Conservation (phyloP, 768 basidiomycete genomes). For the Hygrocybe punicea region DNA sequence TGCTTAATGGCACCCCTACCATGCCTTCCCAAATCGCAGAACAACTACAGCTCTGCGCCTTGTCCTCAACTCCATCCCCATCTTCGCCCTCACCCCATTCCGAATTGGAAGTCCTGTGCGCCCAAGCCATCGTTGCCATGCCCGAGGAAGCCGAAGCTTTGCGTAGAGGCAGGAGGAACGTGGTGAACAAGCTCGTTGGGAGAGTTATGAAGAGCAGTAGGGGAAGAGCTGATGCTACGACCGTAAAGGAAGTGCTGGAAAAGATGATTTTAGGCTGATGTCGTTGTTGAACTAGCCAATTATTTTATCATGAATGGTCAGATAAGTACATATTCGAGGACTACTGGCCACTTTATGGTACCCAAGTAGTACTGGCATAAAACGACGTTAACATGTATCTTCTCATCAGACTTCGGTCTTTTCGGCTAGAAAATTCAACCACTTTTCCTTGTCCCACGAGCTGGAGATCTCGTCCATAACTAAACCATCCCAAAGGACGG, state of each 20-base stretch:
- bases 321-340: neutral
- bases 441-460: conserved; percentile 78
- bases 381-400: neutral
- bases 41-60: conserved; percentile 45
- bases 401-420: conserved; percentile 44
- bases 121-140: conserved; percentile 57
- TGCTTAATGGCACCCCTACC: conserved; percentile 48
- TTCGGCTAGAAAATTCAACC: conserved; percentile 67
- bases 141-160: conserved; percentile 67
- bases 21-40: conserved; percentile 43
- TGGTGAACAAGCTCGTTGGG: conserved; percentile 78
- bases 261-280: conserved; percentile 35
- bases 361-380: too few relatives aligned
- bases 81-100: conserved; percentile 14
- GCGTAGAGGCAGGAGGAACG: conserved; percentile 67
- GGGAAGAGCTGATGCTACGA: conserved; percentile 74
- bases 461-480: conserved; percentile 72
- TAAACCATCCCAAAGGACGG: conserved; percentile 73
- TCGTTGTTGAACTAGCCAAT: neutral
- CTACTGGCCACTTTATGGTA: neutral
- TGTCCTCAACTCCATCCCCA: conserved; percentile 7
- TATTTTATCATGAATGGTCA: neutral
- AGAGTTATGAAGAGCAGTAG: conserved; percentile 78
- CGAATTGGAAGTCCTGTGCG: conserved; percentile 55
- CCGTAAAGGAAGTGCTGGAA: conserved; percentile 49